phyloP scores from a whole-genome alignment of 2,329 filamentous ascomycete species.

The Cladophialophora yegresii region DNA sequence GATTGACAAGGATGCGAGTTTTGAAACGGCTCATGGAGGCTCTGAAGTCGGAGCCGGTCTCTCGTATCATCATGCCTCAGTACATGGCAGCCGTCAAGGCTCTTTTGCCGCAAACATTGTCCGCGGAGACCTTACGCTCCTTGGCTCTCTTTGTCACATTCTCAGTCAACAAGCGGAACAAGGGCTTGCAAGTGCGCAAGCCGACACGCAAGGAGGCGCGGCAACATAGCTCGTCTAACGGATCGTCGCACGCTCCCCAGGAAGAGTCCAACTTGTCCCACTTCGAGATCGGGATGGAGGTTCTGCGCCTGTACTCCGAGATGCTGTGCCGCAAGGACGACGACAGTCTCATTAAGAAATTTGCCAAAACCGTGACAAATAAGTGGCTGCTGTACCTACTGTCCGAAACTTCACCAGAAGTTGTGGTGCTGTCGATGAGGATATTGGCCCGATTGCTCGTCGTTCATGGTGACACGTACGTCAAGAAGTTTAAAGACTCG shows the following conservation, averaged over 20 bases:
- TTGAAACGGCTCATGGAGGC: slow-evolving; percentile 88
- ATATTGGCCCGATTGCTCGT: slow-evolving; percentile 82
- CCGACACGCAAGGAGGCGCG: slow-evolving; percentile 43
- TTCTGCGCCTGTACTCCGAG: slow-evolving; percentile 75
- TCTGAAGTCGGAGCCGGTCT: slow-evolving; percentile 79
- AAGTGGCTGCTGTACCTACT: slow-evolving; percentile 95
- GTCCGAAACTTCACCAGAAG: slow-evolving; percentile 79
- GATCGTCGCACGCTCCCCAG: slow-evolving; percentile 39
- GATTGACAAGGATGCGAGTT: slow-evolving; percentile 85
- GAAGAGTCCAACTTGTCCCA: slow-evolving; percentile 46
- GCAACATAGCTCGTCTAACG: slow-evolving; percentile 33
- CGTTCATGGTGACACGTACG: slow-evolving; percentile 78
- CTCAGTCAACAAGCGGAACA: slow-evolving; percentile 69
- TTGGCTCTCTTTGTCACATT: slow-evolving; percentile 92
- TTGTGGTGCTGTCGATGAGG: slow-evolving; percentile 76
- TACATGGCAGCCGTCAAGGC: slow-evolving; percentile 79
- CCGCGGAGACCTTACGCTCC: slow-evolving; percentile 80
- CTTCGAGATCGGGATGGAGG: slow-evolving; percentile 73
- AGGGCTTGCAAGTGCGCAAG: slow-evolving; percentile 51
- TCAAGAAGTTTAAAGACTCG: slow-evolving; percentile 72
- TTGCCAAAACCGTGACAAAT: slow-evolving; percentile 91
- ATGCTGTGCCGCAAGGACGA: slow-evolving; percentile 75
- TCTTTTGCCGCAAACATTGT: slow-evolving; percentile 77
- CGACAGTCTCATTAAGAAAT: slow-evolving; percentile 72
- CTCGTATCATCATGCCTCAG: slow-evolving; percentile 68